Evolutionary conservation across 441 rosid genomes (phyloP), one percentile per base, ranked within the genome.

Genomic region (Syzygium syzygioides): DNA sequence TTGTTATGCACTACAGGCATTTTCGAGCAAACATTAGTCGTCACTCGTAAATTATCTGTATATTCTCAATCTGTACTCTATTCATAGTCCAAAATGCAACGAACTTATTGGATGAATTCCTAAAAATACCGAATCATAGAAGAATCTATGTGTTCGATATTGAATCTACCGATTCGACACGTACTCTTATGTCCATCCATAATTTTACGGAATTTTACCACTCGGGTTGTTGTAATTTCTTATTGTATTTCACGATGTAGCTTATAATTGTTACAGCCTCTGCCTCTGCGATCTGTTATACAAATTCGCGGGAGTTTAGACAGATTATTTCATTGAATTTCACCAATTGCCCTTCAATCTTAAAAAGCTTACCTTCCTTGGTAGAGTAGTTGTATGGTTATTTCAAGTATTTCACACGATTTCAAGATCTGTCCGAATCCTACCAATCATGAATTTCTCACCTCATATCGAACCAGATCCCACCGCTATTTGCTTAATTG

Each of bases 151-250:
- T 25, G 41, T 20, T 37, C 2, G 37, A 13, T 2, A 4, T 3
- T 34, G 8, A 32, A 68, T 19, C 7, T 32, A 68, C 12, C 5
- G 1, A 37, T 23, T 37, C 5, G 1, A 37, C 2, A 0, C 12
- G 3, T 5, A 37, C 48, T 18, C 0, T 37, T 71, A 37, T 20
- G 37, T 37, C 14, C 28, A 37, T 71, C 3, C 9, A 71, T 37
- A 20, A 13, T 71, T 71, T 71, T 37, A 20, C 15, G 9, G 1
- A 71, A 11, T 0, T 37, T 19, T 71, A 41, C 50, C 28, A 3
- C 50, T 37, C 4, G 7, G 50, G 28, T 37, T 1, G 37, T 8
- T 71, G 15, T 37, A 5, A 37, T 68, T 68, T 34, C 79, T 34
- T 68, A 7, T 20, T 6, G 10, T 34, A 34, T 18, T 68, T 68